phyloP scores from a whole-genome alignment of 768 basidiomycete genomes.

The Trametes punicea region DNA sequence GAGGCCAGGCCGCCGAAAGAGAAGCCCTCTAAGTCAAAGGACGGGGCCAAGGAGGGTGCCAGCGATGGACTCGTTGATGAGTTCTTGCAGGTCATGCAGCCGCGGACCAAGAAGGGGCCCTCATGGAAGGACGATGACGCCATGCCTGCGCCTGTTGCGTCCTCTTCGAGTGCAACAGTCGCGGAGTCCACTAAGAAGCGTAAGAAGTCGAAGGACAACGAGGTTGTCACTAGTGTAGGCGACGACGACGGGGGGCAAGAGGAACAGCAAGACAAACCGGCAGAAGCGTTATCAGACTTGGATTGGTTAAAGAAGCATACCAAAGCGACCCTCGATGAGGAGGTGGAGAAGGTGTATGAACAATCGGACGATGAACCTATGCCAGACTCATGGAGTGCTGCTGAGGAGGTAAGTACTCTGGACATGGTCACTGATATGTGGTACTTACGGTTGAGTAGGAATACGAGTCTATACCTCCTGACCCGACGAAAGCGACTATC shows the following conservation, averaged over 20 bases:
- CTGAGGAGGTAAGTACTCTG: background rate
- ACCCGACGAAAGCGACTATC: conserved; percentile 46
- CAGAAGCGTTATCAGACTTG: conserved; percentile 53
- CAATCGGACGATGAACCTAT: conserved; percentile 55
- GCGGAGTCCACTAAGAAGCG: conserved; percentile 17
- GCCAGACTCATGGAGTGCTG: conserved; percentile 9
- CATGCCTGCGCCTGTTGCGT: background rate
- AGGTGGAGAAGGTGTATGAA: conserved; percentile 49
- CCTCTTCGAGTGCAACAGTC: conserved; percentile 5
- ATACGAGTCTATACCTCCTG: background rate
- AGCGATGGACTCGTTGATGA: conserved; percentile 43
- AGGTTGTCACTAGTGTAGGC: background rate
- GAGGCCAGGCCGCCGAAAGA: conserved; percentile 10
- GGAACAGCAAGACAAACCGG: conserved; percentile 23
- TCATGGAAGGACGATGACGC: conserved; percentile 59
- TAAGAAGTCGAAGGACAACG: conserved; percentile 20
- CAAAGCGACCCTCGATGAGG: conserved; percentile 42
- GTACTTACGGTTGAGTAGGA: background rate
- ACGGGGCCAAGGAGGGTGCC: background rate
- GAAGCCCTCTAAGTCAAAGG: background rate
- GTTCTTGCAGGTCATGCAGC: conserved; percentile 75
- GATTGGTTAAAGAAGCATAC: conserved; percentile 75
- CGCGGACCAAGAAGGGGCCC: conserved; percentile 52
- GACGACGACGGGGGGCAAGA: background rate
- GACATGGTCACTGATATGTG: background rate